Conservation (phyloP, 257 asterid species). For the Salvia rosmarinus region DNA sequence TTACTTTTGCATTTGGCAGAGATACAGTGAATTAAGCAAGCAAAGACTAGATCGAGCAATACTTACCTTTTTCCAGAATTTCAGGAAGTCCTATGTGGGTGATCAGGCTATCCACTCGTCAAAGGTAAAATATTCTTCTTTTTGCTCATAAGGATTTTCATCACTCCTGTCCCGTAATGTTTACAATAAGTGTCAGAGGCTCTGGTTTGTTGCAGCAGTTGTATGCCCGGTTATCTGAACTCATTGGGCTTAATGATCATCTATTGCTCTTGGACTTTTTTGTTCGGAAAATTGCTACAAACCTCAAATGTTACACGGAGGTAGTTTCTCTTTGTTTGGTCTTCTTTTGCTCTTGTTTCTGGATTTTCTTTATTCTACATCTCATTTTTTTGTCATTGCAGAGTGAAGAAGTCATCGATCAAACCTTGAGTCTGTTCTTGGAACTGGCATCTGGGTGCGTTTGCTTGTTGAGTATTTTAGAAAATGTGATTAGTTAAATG, state of each 20-base stretch:
- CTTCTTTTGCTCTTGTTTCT: slow-evolving; percentile 25
- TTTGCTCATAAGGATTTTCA: slow-evolving; percentile 24
- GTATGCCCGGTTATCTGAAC: slow-evolving; percentile 87
- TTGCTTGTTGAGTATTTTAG: slow-evolving; percentile 20
- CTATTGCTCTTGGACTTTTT: slow-evolving; percentile 78
- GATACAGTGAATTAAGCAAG: slow-evolving; percentile 86
- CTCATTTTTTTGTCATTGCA: slow-evolving; percentile 43
- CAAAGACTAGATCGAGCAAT: slow-evolving; percentile 97
- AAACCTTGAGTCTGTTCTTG: slow-evolving; percentile 84
- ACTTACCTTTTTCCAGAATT: slow-evolving; percentile 86
- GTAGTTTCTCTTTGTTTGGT: slow-evolving; percentile 41
- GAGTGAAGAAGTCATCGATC: slow-evolving; percentile 91
- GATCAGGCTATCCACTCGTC: slow-evolving; percentile 99
- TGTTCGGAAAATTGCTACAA: slow-evolving; percentile 85
- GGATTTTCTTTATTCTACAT: slow-evolving; percentile 22
- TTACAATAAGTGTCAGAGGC: slow-evolving; percentile 31
- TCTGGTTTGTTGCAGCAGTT: slow-evolving; percentile 80
- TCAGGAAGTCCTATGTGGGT: slow-evolving; percentile 92
- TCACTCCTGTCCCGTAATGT: slow-evolving; percentile 13
- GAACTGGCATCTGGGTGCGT: slow-evolving; percentile 97
- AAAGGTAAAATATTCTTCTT: slow-evolving; percentile 56
- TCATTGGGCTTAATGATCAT: slow-evolving; percentile 98
- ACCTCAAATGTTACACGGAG: slow-evolving; percentile 91
- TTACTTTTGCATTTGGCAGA: slow-evolving; percentile 52
- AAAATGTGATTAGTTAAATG: slow-evolving; percentile 21